These are phyloP conservation scores for Colletotrichum graminicola DNA, from an alignment of 2,329 filamentous ascomycete genomes.

Conservation along the genomic window DNA sequence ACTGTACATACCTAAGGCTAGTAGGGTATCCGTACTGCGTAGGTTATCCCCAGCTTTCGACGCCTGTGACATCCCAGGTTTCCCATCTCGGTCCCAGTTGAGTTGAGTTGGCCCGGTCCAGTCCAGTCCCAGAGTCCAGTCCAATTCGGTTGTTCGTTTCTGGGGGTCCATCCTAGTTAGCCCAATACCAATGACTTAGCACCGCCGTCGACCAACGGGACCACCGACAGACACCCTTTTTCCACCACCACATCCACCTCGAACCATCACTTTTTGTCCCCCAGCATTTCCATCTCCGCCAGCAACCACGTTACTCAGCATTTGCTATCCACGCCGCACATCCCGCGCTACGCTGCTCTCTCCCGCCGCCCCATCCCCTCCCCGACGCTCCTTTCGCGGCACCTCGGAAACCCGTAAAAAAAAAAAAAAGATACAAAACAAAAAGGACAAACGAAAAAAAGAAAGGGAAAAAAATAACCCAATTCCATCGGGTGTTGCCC, in stretches of 20 bases:
- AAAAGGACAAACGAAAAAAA: too few species aligned
- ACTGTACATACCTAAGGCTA: too few species aligned
- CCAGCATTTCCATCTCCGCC: constrained; percentile 29
- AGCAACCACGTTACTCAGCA: constrained; percentile 30
- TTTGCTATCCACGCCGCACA: constrained; percentile 29
- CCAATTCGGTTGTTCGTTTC: not conserved
- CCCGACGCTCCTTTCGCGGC: constrained; percentile 37
- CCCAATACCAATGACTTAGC: constrained; percentile 39
- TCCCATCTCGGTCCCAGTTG: constrained; percentile 1
- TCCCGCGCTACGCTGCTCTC: not conserved
- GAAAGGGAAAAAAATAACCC: not conserved
- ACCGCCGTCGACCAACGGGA: constrained; percentile 6
- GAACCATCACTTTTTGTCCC: constrained; percentile 24
- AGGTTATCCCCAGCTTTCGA: constrained; percentile 14
- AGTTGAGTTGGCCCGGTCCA: not conserved
- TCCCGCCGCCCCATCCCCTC: too few species aligned
- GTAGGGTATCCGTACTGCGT: too few species aligned
- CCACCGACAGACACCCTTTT: constrained; percentile 15
- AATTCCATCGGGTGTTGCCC: not conserved
- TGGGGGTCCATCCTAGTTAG: constrained; percentile 23
- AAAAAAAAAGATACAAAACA: not conserved
- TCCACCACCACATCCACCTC: constrained; percentile 18
- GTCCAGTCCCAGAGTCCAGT: constrained; percentile 4
- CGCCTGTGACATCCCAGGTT: constrained; percentile 29
- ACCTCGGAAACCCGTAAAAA: not conserved